phyloP scores from a whole-genome alignment of 2,329 filamentous ascomycete genomes.

The Hortaea werneckii region DNA sequence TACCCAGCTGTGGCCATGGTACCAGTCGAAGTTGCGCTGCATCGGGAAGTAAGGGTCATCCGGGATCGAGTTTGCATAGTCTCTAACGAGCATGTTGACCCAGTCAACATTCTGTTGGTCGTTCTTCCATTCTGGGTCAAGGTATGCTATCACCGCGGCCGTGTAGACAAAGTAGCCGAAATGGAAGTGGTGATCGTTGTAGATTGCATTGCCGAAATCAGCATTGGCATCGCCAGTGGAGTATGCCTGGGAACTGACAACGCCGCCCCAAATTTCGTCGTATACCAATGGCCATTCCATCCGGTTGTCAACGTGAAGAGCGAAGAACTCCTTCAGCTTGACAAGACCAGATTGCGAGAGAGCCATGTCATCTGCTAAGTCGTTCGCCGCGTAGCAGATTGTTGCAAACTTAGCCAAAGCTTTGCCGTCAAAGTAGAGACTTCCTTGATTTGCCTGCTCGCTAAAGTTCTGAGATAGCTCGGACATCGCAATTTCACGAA shows the following conservation, averaged over 20 bases:
- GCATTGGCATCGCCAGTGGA: constrained; percentile 60
- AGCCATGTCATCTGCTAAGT: constrained; percentile 47
- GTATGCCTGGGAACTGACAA: constrained; percentile 69
- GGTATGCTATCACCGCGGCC: constrained; percentile 68
- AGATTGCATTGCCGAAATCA: constrained; percentile 86
- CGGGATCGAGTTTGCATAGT: constrained; percentile 65
- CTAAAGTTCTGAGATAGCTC: constrained; percentile 70
- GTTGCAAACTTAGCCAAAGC: constrained; percentile 34
- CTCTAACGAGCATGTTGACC: constrained; percentile 75
- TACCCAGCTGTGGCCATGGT: constrained; percentile 42
- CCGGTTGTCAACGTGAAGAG: constrained; percentile 35
- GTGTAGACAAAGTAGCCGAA: constrained; percentile 81
- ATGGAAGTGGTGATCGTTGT: constrained; percentile 55
- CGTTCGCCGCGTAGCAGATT: constrained; percentile 36
- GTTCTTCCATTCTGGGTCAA: constrained; percentile 64
- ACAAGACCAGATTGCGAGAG: constrained; percentile 40
- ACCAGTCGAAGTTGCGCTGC: constrained; percentile 84
- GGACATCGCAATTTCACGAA: neutral
- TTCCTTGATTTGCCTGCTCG: constrained; percentile 64
- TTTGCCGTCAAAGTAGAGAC: constrained; percentile 87
- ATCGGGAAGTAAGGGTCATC: constrained; percentile 69
- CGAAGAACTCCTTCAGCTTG: constrained; percentile 38
- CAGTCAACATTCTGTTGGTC: constrained; percentile 58
- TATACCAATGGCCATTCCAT: constrained; percentile 44
- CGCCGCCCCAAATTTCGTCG: constrained; percentile 60